A percentile compares a stretch with the other conserved stretches of the same genome.
Evolutionary conservation across 1,284 basidiomycete genomes (phyloP).

Genomic region (Apiotrichum mycotoxinovorans): DNA sequence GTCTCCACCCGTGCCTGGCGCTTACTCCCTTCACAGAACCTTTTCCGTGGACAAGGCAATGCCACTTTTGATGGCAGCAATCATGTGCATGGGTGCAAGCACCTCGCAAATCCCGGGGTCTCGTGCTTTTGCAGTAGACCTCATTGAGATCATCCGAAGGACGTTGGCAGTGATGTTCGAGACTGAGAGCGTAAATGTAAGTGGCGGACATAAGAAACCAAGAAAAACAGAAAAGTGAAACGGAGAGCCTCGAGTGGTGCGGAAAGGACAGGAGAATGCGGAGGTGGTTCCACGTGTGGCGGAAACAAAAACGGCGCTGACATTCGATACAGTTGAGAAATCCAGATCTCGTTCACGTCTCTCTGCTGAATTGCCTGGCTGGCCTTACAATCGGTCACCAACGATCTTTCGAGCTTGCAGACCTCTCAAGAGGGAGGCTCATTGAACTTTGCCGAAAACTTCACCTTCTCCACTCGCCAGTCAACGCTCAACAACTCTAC

Average conservation of each 20-base stretch:
- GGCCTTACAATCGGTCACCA: slow-evolving; percentile 26
- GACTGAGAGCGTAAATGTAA: slow-evolving; percentile 23
- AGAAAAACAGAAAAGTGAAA: too few species aligned
- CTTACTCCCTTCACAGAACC: slow-evolving; percentile 8
- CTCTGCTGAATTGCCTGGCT: slow-evolving; percentile 16
- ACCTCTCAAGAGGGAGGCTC: slow-evolving; percentile 21
- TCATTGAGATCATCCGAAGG: slow-evolving; percentile 25
- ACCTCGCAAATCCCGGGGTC: slow-evolving; percentile 18
- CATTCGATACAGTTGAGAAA: slow-evolving; percentile 13
- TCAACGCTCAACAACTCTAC: slow-evolving; percentile 3
- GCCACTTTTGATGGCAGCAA: slow-evolving; percentile 22
- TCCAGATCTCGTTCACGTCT: slow-evolving; percentile 22
- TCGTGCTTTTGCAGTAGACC: slow-evolving; percentile 15
- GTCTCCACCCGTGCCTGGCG: background rate
- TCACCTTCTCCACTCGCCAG: slow-evolving; percentile 18
- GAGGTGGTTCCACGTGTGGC: background rate
- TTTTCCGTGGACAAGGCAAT: slow-evolving; percentile 20
- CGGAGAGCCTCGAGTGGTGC: too few species aligned
- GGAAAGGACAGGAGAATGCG: too few species aligned
- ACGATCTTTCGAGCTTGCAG: slow-evolving; percentile 26
- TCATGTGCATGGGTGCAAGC: slow-evolving; percentile 26
- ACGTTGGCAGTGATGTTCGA: slow-evolving; percentile 23
- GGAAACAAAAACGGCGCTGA: background rate
- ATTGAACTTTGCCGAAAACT: slow-evolving; percentile 27
- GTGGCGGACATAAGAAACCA: background rate